A percentile compares a stretch with the other conserved stretches of the same genome.
These are phyloP conservation scores for Kodamaea laetipori DNA, from an alignment of 805 yeast species.

Conservation along the genomic window DNA sequence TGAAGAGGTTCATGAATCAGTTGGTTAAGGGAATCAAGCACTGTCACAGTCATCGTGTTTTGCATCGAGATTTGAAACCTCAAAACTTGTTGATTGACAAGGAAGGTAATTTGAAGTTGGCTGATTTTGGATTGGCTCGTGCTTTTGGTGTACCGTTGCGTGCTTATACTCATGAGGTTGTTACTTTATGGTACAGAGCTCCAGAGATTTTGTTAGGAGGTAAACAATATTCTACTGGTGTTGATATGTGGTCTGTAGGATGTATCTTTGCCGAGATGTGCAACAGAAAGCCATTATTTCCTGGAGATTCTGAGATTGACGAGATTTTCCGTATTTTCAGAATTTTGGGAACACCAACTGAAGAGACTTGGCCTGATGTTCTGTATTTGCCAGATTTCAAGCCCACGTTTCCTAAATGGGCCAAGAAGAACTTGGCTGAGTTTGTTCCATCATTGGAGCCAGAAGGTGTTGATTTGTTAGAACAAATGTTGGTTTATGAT, in stretches of 20 bases:
- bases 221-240: slow-evolving; percentile 95
- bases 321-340: slow-evolving; percentile 93
- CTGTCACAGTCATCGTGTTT: slow-evolving; percentile 91
- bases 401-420: slow-evolving; percentile 91
- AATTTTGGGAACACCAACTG: slow-evolving; percentile 91
- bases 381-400: slow-evolving; percentile 88
- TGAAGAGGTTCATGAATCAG: slow-evolving; percentile 91
- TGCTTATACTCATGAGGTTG: slow-evolving; percentile 97
- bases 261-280: slow-evolving; percentile 98
- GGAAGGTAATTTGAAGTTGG: slow-evolving; percentile 77
- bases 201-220: slow-evolving; percentile 97
- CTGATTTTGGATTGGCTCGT: slow-evolving; percentile 89
- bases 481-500: slow-evolving; percentile 80
- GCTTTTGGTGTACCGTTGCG: slow-evolving; percentile 97
- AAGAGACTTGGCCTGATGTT: slow-evolving; percentile 93
- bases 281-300: slow-evolving; percentile 90
- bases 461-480: slow-evolving; percentile 82
- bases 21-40: slow-evolving; percentile 86
- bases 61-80: slow-evolving; percentile 95
- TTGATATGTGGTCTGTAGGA: slow-evolving; percentile 98
- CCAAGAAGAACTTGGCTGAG: slow-evolving; percentile 65
- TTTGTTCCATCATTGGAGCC: slow-evolving; percentile 78
- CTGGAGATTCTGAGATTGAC: slow-evolving; percentile 97
- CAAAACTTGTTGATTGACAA: slow-evolving; percentile 93
- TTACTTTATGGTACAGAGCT: slow-evolving; percentile 95